Evolutionary conservation across 2,329 filamentous ascomycete species (phyloP).

Genomic region (Gremmenia infestans): DNA sequence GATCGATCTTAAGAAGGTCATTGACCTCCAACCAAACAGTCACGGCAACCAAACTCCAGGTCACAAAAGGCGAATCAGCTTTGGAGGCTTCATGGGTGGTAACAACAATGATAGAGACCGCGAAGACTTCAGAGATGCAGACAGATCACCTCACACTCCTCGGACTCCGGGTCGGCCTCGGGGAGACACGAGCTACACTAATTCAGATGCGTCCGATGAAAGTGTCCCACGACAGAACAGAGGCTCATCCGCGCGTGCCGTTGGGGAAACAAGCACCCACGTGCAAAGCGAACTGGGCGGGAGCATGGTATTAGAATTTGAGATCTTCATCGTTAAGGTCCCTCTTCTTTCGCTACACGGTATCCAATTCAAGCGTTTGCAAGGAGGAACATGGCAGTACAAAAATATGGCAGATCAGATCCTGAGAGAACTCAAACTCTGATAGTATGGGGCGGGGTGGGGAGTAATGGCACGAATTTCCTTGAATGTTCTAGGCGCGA

Average conservation of each 20-base stretch:
- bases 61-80: slow-evolving; percentile 77
- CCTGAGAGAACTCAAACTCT: slow-evolving; percentile 77
- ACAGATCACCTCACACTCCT: slow-evolving; percentile 45
- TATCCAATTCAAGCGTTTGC: slow-evolving; percentile 96
- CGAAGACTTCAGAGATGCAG: slow-evolving; percentile 65
- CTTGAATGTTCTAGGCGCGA: neutral
- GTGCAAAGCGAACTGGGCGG: slow-evolving; percentile 85
- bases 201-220: slow-evolving; percentile 81
- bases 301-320: slow-evolving; percentile 81
- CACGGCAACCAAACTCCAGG: slow-evolving; percentile 43
- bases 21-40: slow-evolving; percentile 56
- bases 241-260: slow-evolving; percentile 52
- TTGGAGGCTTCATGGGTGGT: slow-evolving; percentile 60
- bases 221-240: slow-evolving; percentile 51
- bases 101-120: slow-evolving; percentile 56
- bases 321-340: slow-evolving; percentile 97
- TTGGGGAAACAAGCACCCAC: slow-evolving; percentile 86
- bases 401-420: slow-evolving; percentile 98
- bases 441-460: neutral
- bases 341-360: slow-evolving; percentile 88
- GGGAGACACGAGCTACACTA: slow-evolving; percentile 70
- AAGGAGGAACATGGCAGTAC: slow-evolving; percentile 96
- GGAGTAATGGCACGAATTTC: neutral
- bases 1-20: slow-evolving; percentile 74
- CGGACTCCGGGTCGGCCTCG: slow-evolving; percentile 40